Evolutionary conservation across 495 filamentous ascomycete species (phyloP).

Genomic region (Tuber aestivum): DNA sequence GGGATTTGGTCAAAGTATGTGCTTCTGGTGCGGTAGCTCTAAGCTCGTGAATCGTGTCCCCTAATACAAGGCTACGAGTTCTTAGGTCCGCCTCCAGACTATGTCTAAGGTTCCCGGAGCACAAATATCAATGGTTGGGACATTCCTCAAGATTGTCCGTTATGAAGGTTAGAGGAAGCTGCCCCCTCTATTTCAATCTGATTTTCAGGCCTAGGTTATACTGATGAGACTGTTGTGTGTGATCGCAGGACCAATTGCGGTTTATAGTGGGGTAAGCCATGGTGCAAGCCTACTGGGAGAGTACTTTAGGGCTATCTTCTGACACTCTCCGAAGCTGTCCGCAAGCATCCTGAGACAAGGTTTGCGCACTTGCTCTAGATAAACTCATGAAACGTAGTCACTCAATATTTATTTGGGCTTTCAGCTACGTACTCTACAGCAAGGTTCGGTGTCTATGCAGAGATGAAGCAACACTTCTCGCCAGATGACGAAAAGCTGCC

Average conservation of each 20-base stretch:
- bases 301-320: not conserved
- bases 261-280: conserved; percentile 69
- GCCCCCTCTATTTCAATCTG: not conserved
- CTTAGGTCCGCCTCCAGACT: conserved; percentile 80
- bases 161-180: conserved; percentile 30
- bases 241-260: conserved; percentile 54
- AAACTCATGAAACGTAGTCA: not conserved
- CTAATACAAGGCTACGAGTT: conserved; percentile 4
- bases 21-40: not conserved
- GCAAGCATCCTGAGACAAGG: conserved; percentile 81
- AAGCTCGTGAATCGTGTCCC: not conserved
- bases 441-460: conserved; percentile 90
- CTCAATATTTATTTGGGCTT: conserved; percentile 10
- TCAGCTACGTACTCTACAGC: conserved; percentile 75
- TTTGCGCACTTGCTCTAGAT: conserved; percentile 5
- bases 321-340: conserved; percentile 57
- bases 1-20: conserved; percentile 52
- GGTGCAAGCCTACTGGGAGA: conserved; percentile 2
- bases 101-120: conserved; percentile 49
- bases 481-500: conserved; percentile 52
- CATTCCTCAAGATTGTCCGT: conserved; percentile 66
- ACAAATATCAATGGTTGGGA: conserved; percentile 61
- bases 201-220: not conserved
- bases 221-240: conserved; percentile 10
- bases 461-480: conserved; percentile 65